Evolutionary conservation across 2,329 filamentous ascomycete genomes (phyloP).

Genomic region (Grosmannia serpens): DNA sequence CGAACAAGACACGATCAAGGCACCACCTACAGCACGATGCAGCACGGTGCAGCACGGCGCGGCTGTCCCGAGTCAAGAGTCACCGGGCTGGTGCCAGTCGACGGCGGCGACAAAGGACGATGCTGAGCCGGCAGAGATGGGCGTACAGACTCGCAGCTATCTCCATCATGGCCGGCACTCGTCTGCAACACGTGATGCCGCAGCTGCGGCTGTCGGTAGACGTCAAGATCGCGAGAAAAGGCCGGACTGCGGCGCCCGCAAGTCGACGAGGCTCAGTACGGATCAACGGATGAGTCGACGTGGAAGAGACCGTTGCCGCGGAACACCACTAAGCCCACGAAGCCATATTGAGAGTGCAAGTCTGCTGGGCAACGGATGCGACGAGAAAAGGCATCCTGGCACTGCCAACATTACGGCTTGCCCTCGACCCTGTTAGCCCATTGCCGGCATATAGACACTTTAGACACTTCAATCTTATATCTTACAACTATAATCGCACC

Average conservation of each 20-base stretch:
- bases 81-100: slow-evolving; percentile 34
- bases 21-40: no score
- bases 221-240: slow-evolving; percentile 30
- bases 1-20: not conserved
- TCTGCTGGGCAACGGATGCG: no score
- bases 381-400: no score
- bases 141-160: no score
- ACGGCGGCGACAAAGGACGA: slow-evolving; percentile 29
- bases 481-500: no score
- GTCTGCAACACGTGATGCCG: slow-evolving; percentile 37
- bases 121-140: slow-evolving; percentile 31
- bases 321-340: slow-evolving; percentile 29
- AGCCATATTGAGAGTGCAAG: no score
- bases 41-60: slow-evolving; percentile 42
- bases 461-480: no score
- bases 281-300: slow-evolving; percentile 43
- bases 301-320: slow-evolving; percentile 41
- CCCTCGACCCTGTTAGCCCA: no score
- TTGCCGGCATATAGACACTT: no score
- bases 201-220: slow-evolving; percentile 21
- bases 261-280: slow-evolving; percentile 40
- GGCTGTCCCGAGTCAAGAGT: slow-evolving; percentile 51
- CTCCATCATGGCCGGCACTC: no score
- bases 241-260: slow-evolving; percentile 37
- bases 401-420: no score